Conservation (phyloP, 805 yeast species). For the Saccharomycopsis sp. region DNA sequence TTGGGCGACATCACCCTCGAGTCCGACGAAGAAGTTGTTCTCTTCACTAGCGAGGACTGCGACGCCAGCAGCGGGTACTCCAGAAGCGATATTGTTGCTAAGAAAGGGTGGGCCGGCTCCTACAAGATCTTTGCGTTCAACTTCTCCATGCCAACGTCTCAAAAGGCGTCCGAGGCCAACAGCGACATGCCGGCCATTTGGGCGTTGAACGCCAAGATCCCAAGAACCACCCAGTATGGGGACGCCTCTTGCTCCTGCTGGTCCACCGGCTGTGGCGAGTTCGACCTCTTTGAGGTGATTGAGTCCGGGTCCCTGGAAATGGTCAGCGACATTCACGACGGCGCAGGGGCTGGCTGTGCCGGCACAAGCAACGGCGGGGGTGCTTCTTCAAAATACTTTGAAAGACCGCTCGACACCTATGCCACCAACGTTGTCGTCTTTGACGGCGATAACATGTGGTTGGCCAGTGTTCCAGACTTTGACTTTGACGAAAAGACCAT, state of each 20-base stretch:
- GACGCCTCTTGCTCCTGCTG: slow-evolving; percentile 93
- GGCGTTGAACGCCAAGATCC: slow-evolving; percentile 91
- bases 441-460: slow-evolving; percentile 43
- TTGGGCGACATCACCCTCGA: slow-evolving; percentile 58
- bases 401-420: slow-evolving; percentile 69
- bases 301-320: slow-evolving; percentile 52
- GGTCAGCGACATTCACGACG: slow-evolving; percentile 64
- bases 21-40: slow-evolving; percentile 72
- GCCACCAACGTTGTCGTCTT: slow-evolving; percentile 90
- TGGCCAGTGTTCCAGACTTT: slow-evolving; percentile 46
- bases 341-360: slow-evolving; percentile 81
- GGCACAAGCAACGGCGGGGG: slow-evolving; percentile 32
- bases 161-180: slow-evolving; percentile 43
- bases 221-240: slow-evolving; percentile 86
- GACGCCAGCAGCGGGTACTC: slow-evolving; percentile 69
- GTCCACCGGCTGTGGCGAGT: slow-evolving; percentile 95
- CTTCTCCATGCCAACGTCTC: slow-evolving; percentile 77
- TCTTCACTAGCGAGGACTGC: slow-evolving; percentile 69
- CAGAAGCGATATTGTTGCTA: slow-evolving; percentile 82
- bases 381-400: slow-evolving; percentile 79
- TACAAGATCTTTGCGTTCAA: slow-evolving; percentile 85
- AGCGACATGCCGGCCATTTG: slow-evolving; percentile 97
- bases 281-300: slow-evolving; percentile 87
- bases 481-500: slow-evolving; percentile 48
- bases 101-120: slow-evolving; percentile 86